phyloP scores from a whole-genome alignment of 176 grass and related monocot species.

The Microstegium vimineum region DNA sequence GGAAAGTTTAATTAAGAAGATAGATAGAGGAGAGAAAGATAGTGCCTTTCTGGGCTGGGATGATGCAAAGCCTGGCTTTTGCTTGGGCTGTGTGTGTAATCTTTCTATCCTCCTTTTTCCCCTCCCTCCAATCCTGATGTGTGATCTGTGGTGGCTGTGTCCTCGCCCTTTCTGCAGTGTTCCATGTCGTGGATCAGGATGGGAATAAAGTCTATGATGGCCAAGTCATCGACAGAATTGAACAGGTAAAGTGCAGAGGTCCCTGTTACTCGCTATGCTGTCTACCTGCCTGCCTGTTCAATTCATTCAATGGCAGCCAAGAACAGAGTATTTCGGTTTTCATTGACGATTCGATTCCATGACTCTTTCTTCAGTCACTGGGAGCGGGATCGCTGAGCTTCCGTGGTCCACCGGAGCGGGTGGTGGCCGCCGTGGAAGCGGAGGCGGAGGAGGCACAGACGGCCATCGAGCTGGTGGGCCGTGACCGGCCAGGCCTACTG shows the following conservation, averaged over 20 bases:
- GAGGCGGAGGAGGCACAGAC: conserved; percentile 40
- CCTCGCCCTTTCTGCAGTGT: conserved; percentile 55
- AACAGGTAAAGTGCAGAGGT: conserved; percentile 45
- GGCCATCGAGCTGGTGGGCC: conserved; percentile 65
- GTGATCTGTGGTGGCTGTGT: not conserved
- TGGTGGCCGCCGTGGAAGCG: conserved; percentile 46
- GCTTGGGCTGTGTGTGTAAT: conserved; percentile 16
- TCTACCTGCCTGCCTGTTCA: not conserved
- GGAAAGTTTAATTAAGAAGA: conserved; percentile 50
- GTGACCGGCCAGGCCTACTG: conserved; percentile 75
- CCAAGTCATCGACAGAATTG: conserved; percentile 75
- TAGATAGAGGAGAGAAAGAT: not conserved
- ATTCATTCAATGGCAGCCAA: not conserved
- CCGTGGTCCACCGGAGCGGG: conserved; percentile 30
- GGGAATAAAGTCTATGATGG: conserved; percentile 77
- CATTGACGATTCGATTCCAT: not conserved
- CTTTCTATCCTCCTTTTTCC: not conserved
- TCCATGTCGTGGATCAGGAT: conserved; percentile 91
- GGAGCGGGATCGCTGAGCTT: conserved; percentile 56
- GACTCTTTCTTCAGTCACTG: conserved; percentile 70
- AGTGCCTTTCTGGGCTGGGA: conserved; percentile 10
- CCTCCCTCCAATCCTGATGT: not conserved
- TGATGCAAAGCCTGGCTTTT: conserved; percentile 25
- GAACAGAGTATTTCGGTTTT: conserved; percentile 1
- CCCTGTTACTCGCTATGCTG: not conserved